Percentiles rank a stretch among this genome's conserved stretches.
Conservation (phyloP, 2,329 filamentous ascomycete genomes). For the Fusarium nurragi region DNA sequence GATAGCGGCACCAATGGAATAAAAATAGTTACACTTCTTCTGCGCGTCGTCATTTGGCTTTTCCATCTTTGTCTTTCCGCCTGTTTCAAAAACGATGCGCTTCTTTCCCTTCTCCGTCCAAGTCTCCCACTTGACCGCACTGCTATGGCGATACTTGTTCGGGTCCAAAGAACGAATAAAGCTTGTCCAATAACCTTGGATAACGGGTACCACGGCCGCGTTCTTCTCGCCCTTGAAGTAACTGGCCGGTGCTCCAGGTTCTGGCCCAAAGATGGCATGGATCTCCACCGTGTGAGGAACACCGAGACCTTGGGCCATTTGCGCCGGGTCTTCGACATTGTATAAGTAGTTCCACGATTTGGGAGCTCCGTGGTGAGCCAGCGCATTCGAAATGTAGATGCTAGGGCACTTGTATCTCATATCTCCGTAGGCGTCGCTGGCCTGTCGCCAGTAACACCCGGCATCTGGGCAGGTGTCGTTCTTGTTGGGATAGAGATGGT, state of each 20-base stretch:
- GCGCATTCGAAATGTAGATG: slow-evolving; percentile 44
- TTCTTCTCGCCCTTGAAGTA: slow-evolving; percentile 66
- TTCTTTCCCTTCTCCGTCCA: slow-evolving; percentile 47
- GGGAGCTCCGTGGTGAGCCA: slow-evolving; percentile 47
- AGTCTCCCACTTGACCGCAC: slow-evolving; percentile 53
- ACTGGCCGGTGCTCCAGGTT: slow-evolving; percentile 64
- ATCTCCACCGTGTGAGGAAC: slow-evolving; percentile 75
- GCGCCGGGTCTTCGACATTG: slow-evolving; percentile 68
- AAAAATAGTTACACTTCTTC: slow-evolving; percentile 40
- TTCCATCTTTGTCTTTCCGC: slow-evolving; percentile 54
- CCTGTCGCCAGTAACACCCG: slow-evolving; percentile 52
- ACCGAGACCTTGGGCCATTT: slow-evolving; percentile 65
- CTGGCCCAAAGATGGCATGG: slow-evolving; percentile 73
- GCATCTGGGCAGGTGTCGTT: slow-evolving; percentile 46
- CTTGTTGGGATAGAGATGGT: slow-evolving; percentile 50
- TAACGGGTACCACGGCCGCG: slow-evolving; percentile 64
- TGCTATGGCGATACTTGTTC: slow-evolving; percentile 56
- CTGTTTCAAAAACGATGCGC: slow-evolving; percentile 55
- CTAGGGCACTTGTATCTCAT: slow-evolving; percentile 51
- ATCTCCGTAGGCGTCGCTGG: slow-evolving; percentile 50
- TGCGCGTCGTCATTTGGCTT: slow-evolving; percentile 38
- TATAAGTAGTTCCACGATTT: slow-evolving; percentile 75
- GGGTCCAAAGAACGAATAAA: slow-evolving; percentile 75
- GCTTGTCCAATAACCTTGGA: slow-evolving; percentile 78
- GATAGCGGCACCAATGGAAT: slow-evolving; percentile 26